phyloP scores from a whole-genome alignment of 2,329 filamentous ascomycete genomes.

The Colletotrichum gigasporum region DNA sequence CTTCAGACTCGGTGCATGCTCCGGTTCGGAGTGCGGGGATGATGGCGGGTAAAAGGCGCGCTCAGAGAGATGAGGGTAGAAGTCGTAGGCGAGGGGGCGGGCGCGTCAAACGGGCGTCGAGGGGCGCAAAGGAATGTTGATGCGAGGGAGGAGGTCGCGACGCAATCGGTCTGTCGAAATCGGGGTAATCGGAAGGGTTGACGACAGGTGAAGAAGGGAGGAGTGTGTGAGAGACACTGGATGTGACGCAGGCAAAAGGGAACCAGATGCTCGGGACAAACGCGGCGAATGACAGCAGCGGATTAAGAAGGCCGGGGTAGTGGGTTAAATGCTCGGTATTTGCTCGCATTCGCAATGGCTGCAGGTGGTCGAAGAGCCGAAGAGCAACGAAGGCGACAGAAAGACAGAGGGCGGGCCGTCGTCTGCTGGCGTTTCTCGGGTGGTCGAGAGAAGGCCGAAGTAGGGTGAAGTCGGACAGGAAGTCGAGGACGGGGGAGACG shows the following conservation, averaged over 20 bases:
- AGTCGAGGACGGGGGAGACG: neutral
- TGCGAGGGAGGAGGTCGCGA: constrained; percentile 20
- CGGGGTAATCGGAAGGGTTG: constrained; percentile 1
- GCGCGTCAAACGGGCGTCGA: constrained; percentile 6
- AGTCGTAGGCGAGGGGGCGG: neutral
- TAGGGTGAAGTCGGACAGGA: neutral
- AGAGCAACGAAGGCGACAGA: neutral
- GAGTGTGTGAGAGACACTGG: constrained; percentile 7
- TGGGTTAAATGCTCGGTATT: constrained; percentile 21
- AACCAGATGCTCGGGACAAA: constrained; percentile 30
- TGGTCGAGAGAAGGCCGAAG: neutral
- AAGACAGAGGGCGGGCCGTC: neutral
- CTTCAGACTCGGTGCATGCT: neutral
- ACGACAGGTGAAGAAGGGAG: constrained; percentile 6
- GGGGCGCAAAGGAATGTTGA: constrained; percentile 14
- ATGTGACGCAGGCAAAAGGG: constrained; percentile 24
- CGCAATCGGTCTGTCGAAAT: constrained; percentile 8
- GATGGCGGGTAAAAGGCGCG: constrained; percentile 1
- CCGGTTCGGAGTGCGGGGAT: constrained; percentile 17
- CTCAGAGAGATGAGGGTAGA: neutral
- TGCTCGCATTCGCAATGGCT: constrained; percentile 6
- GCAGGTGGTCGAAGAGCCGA: neutral
- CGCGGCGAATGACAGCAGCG: constrained; percentile 20
- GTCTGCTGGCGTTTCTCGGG: neutral
- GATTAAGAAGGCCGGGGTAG: constrained; percentile 24